Conservation (phyloP, 768 basidiomycete genomes). For the Tricholoma matsutake region DNA sequence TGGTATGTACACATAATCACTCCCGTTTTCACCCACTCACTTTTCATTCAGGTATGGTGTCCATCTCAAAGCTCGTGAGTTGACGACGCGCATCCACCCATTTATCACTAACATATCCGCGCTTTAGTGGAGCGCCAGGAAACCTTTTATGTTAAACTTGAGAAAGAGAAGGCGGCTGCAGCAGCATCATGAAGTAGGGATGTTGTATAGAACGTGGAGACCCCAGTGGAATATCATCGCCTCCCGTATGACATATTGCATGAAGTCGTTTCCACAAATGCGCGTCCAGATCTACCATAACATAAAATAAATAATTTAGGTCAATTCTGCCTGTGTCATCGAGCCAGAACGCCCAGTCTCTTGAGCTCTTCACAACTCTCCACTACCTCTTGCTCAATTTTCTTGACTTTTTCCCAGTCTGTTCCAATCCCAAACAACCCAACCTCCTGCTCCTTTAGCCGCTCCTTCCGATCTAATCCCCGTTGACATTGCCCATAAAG, state of each 20-base stretch:
- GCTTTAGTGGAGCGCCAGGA: slow-evolving; percentile 77
- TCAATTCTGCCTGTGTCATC: slow-evolving; percentile 26
- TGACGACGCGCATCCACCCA: background rate
- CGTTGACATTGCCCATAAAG: slow-evolving; percentile 71
- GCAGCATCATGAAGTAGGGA: slow-evolving; percentile 14
- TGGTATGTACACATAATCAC: slow-evolving; percentile 56
- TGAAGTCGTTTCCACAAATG: slow-evolving; percentile 1
- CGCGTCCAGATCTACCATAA: background rate
- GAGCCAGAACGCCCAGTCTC: slow-evolving; percentile 49
- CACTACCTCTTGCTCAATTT: slow-evolving; percentile 67
- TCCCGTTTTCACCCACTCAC: slow-evolving; percentile 15
- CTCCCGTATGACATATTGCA: slow-evolving; percentile 7
- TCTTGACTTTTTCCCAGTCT: slow-evolving; percentile 85
- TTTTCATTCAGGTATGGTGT: slow-evolving; percentile 67
- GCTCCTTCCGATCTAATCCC: slow-evolving; percentile 63
- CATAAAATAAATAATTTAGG: slow-evolving; percentile 20
- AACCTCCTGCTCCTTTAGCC: slow-evolving; percentile 68
- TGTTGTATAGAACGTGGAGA: background rate
- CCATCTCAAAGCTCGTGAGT: slow-evolving; percentile 76
- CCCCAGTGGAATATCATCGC: background rate
- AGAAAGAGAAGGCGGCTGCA: slow-evolving; percentile 51
- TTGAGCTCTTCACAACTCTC: slow-evolving; percentile 77
- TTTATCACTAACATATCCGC: slow-evolving; percentile 4
- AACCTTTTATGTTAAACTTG: slow-evolving; percentile 82
- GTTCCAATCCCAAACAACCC: slow-evolving; percentile 92